Conservation (phyloP, 805 yeast species). For the Yueomyces sp. region DNA sequence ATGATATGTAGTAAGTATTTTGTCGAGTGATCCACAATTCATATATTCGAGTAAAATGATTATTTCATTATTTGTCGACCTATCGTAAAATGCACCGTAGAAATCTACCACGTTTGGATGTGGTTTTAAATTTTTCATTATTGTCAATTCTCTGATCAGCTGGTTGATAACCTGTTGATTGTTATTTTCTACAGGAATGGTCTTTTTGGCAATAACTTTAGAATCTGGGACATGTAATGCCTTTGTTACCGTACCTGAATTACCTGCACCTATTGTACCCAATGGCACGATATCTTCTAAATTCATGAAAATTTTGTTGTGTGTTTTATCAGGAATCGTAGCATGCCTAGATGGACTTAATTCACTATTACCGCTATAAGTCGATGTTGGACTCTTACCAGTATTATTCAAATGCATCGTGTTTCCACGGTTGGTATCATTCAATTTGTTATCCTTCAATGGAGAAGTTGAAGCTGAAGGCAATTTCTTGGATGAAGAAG, state of each 20-base stretch:
- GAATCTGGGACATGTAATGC: conserved; percentile 83
- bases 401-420: too few species aligned
- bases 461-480: too few species aligned
- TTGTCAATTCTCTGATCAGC: conserved; percentile 75
- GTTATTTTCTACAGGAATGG: conserved; percentile 74
- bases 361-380: too few species aligned
- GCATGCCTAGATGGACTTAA: too few species aligned
- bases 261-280: conserved; percentile 80
- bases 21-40: conserved; percentile 88
- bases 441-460: too few species aligned
- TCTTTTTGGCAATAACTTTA: conserved; percentile 79
- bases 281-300: conserved; percentile 61
- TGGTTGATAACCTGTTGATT: conserved; percentile 33
- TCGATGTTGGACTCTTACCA: too few species aligned
- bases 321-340: too few species aligned
- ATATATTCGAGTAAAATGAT: conserved; percentile 92
- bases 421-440: too few species aligned
- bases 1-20: conserved; percentile 48
- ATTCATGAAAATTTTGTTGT: conserved; percentile 4
- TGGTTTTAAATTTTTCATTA: conserved; percentile 78
- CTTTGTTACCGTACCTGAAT: conserved; percentile 84
- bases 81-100: conserved; percentile 75
- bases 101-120: conserved; percentile 73
- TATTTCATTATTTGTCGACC: conserved; percentile 41
- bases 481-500: too few species aligned